phyloP scores from a whole-genome alignment of 2,329 filamentous ascomycete genomes.

The Cryphonectria japonica region DNA sequence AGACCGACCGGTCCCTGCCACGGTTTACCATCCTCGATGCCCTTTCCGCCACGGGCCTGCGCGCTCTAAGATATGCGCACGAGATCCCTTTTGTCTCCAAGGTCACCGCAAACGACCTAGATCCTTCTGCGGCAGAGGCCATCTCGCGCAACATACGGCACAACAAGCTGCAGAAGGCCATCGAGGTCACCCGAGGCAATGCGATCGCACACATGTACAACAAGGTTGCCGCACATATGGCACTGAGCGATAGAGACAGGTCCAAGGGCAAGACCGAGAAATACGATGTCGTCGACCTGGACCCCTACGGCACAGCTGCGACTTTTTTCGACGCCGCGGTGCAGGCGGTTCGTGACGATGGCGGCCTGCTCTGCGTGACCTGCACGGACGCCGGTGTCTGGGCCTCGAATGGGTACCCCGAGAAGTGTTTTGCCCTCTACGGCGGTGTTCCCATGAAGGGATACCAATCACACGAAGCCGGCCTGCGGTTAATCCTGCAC shows the following conservation, averaged over 20 bases:
- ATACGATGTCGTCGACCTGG: constrained; percentile 95
- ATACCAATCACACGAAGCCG: constrained; percentile 83
- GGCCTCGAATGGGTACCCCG: constrained; percentile 90
- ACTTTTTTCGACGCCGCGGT: constrained; percentile 91
- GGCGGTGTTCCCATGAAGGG: constrained; percentile 88
- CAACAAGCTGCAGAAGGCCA: constrained; percentile 73
- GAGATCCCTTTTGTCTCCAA: constrained; percentile 85
- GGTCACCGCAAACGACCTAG: constrained; percentile 89
- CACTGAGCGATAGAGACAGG: constrained; percentile 44
- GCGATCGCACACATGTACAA: constrained; percentile 92
- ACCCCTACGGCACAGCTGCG: constrained; percentile 92
- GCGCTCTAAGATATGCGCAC: constrained; percentile 87
- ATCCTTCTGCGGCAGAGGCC: constrained; percentile 72
- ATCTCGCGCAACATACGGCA: constrained; percentile 85
- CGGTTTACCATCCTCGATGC: constrained; percentile 90
- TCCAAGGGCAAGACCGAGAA: constrained; percentile 48
- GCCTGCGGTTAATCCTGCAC: constrained; percentile 83
- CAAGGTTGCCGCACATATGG: constrained; percentile 58
- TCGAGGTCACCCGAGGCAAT: constrained; percentile 77
- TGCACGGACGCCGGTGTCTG: constrained; percentile 96
- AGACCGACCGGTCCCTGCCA: constrained; percentile 38
- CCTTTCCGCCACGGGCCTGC: constrained; percentile 88
- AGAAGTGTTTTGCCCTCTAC: constrained; percentile 94
- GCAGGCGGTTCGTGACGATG: constrained; percentile 80
- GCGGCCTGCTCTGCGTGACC: constrained; percentile 89